Conservation (phyloP, 83 land plant genomes). For the Picea abies region DNA sequence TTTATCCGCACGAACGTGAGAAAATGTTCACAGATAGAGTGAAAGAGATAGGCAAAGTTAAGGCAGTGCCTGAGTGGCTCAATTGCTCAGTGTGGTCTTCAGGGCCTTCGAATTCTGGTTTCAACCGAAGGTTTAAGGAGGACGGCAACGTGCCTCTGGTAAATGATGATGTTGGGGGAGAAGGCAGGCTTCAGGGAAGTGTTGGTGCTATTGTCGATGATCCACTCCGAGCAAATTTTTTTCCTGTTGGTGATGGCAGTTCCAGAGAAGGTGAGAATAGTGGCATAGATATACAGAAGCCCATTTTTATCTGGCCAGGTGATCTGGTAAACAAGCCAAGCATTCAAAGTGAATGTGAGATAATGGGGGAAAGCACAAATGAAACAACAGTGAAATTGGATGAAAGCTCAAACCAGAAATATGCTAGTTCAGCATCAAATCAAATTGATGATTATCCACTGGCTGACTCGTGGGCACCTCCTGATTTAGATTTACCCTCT, state of each 20-base stretch:
- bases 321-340: conserved; percentile 1
- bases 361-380: neutral
- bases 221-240: neutral
- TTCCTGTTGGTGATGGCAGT: conserved; percentile 19
- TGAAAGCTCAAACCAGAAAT: conserved; percentile 1
- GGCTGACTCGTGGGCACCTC: neutral
- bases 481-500: conserved; percentile 13
- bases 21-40: conserved; percentile 12
- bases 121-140: neutral
- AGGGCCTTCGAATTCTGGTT: conserved; percentile 6
- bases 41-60: conserved; percentile 13
- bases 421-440: conserved; percentile 1
- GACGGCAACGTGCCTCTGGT: neutral
- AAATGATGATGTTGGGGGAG: neutral
- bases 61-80: conserved; percentile 71
- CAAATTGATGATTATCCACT: conserved; percentile 1
- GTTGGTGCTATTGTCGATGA: neutral
- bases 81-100: conserved; percentile 70
- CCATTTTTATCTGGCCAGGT: neutral
- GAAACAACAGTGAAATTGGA: neutral
- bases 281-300: neutral
- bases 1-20: neutral
- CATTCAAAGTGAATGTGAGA: conserved; percentile 12
- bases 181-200: conserved; percentile 12
- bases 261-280: conserved; percentile 8